These are phyloP conservation scores for Amorphotheca resinae DNA, from an alignment of 495 filamentous ascomycete species.

Conservation along the genomic window DNA sequence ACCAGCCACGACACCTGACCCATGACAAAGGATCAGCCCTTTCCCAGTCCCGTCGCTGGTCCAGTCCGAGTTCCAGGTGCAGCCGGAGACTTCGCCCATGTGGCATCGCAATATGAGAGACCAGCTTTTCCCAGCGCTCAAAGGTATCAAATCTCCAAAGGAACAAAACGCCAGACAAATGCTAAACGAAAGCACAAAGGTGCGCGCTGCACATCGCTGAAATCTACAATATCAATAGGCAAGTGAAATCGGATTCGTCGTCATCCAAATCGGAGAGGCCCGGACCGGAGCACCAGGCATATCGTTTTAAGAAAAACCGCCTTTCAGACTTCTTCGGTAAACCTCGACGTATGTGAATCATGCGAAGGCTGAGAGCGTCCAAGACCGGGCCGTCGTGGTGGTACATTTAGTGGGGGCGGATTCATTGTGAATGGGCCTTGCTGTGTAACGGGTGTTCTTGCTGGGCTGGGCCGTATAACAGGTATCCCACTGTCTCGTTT, in stretches of 20 bases:
- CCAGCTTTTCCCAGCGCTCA: slow-evolving; percentile 1
- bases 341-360: slow-evolving; percentile 36
- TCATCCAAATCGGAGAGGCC: slow-evolving; percentile 9
- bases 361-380: slow-evolving; percentile 33
- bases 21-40: slow-evolving; percentile 5
- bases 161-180: slow-evolving; percentile 19
- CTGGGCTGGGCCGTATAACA: slow-evolving; percentile 23
- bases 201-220: slow-evolving; percentile 3
- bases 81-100: not conserved
- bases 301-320: slow-evolving; percentile 15
- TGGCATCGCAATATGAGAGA: slow-evolving; percentile 7
- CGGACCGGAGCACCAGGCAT: slow-evolving; percentile 10
- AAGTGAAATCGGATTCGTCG: slow-evolving; percentile 11
- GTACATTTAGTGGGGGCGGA: slow-evolving; percentile 4
- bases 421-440: slow-evolving; percentile 24
- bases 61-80: not conserved
- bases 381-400: slow-evolving; percentile 23
- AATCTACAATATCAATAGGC: slow-evolving; percentile 15
- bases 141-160: not conserved
- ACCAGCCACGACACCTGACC: not conserved
- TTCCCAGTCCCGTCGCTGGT: slow-evolving; percentile 3
- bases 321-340: slow-evolving; percentile 38
- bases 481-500: slow-evolving; percentile 15
- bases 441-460: slow-evolving; percentile 26
- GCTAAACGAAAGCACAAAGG: slow-evolving; percentile 12